A percentile compares a stretch with the other conserved stretches of the same genome.
Evolutionary conservation across 2,329 filamentous ascomycete species (phyloP).

Genomic region (Pezicula radicicola): DNA sequence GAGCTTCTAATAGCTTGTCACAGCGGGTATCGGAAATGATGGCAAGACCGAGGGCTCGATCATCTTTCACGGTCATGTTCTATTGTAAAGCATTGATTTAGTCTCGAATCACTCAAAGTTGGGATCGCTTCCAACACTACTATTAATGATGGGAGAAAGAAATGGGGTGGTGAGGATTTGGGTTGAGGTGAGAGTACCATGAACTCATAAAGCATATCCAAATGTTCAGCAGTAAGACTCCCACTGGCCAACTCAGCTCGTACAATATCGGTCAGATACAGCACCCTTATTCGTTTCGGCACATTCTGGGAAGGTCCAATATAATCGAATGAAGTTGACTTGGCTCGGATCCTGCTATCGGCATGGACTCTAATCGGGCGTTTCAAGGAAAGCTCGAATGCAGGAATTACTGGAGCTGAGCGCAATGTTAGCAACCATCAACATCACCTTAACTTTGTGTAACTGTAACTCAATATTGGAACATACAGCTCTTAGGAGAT

Average conservation of each 20-base stretch:
- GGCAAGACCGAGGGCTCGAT: background rate
- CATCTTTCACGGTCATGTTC: background rate
- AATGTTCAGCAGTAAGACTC: background rate
- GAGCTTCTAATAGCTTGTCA: conserved; percentile 5
- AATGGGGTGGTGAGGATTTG: background rate
- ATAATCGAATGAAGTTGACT: background rate
- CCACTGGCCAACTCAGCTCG: background rate
- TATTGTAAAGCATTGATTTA: too few species aligned
- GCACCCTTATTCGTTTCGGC: background rate
- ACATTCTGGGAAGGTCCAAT: background rate
- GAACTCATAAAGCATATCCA: background rate
- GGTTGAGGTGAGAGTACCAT: background rate
- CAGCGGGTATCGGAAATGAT: conserved; percentile 5
- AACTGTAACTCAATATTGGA: background rate
- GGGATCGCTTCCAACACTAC: too few species aligned
- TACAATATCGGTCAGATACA: background rate
- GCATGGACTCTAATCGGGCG: too few species aligned
- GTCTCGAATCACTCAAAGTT: too few species aligned
- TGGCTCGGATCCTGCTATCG: background rate
- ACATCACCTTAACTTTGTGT: too few species aligned
- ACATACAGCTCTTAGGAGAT: background rate
- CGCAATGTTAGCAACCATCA: too few species aligned
- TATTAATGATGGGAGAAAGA: too few species aligned
- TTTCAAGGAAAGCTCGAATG: too few species aligned
- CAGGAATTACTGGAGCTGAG: too few species aligned